These are phyloP conservation scores for Tetratostichococcus sp. DNA, from an alignment of 139 green algal species.

Conservation along the genomic window DNA sequence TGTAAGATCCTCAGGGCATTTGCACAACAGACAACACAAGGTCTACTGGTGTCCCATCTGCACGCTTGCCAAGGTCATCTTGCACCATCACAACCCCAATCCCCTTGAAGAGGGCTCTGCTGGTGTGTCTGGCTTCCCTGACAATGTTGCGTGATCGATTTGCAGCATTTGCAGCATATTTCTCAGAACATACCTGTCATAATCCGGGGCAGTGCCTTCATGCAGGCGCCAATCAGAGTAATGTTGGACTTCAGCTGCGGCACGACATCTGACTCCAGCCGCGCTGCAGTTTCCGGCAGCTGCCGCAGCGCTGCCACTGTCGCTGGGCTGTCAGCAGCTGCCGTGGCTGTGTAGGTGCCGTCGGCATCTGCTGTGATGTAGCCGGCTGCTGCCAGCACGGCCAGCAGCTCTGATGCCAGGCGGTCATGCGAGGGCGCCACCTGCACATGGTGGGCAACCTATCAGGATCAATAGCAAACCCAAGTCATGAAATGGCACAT, in stretches of 20 bases:
- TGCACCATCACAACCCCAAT: no score
- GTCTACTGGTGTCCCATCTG: no score
- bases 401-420: not conserved
- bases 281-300: not conserved
- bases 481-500: no score
- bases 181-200: not conserved
- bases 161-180: not conserved
- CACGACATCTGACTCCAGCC: not conserved
- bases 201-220: conserved; percentile 3
- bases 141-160: no score
- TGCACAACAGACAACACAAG: no score
- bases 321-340: not conserved
- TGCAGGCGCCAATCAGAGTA: not conserved
- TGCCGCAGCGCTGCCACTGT: not conserved
- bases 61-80: no score
- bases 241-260: not conserved
- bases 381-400: not conserved
- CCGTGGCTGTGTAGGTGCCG: not conserved
- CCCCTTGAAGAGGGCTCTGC: no score
- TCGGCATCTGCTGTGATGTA: not conserved
- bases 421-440: not conserved
- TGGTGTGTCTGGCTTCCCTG: no score
- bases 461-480: no score
- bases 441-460: no score
- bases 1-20: no score